These are phyloP conservation scores for Kalaharituber pfeilii DNA, from an alignment of 2,329 filamentous ascomycete genomes.

Conservation along the genomic window DNA sequence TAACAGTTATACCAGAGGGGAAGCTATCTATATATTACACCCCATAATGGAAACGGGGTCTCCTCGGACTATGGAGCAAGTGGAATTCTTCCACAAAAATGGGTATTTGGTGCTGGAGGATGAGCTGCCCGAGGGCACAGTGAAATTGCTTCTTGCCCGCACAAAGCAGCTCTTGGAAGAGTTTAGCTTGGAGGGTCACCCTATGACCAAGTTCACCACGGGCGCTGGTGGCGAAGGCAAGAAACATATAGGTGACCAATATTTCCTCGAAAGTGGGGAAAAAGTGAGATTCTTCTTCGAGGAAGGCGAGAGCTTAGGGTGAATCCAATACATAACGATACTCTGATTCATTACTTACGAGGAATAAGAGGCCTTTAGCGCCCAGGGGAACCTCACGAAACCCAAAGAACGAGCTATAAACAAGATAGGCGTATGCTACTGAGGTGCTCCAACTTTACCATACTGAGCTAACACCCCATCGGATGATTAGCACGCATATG, in stretches of 20 bases:
- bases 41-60: too few species aligned
- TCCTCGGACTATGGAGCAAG: too few species aligned
- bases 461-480: too few species aligned
- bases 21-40: too few species aligned
- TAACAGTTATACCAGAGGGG: too few species aligned
- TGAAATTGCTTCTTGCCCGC: conserved; percentile 52
- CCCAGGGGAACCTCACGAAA: conserved; percentile 46
- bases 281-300: conserved; percentile 96
- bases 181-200: conserved; percentile 68
- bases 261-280: conserved; percentile 80
- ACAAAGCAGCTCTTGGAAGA: conserved; percentile 55
- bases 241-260: conserved; percentile 77
- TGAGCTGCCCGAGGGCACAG: conserved; percentile 50
- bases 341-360: too few species aligned
- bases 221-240: conserved; percentile 39
- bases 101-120: conserved; percentile 79
- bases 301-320: too few species aligned
- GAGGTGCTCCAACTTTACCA: too few species aligned
- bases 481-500: conserved; percentile 48
- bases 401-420: conserved; percentile 78
- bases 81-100: conserved; percentile 56
- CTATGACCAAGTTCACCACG: conserved; percentile 85
- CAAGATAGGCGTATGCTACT: conserved; percentile 51
- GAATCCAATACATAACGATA: too few species aligned
- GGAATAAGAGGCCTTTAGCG: conserved; percentile 52